Base-by-base conservation (phyloP, 2,329 filamentous ascomycete genomes). In the Sporothrix mexicana region DNA sequence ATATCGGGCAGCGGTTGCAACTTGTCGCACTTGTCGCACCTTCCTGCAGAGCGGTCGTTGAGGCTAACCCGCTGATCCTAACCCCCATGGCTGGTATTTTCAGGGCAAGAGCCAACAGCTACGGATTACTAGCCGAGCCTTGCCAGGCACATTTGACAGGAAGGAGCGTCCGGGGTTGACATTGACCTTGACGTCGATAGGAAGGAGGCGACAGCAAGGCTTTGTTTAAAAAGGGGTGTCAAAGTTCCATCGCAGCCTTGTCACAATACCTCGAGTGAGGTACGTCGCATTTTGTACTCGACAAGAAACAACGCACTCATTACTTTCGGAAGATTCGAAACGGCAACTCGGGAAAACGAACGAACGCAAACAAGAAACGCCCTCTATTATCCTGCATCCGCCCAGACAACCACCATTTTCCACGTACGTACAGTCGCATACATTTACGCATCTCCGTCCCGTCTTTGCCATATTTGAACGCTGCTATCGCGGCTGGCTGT, bases 81-180 rank as follows among this genome's bases (percentile, higher is more conserved):
- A 20, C 66, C 23, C 30, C 43, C 25, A 25, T 53, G 15, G 66
- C 25, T 51, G 66, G 25, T 43, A 30, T 25, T 15, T 41, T 23
- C 66, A 53, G 47, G 66, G 66, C 66, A 69, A 51, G 66, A 55
- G 47, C 51, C 10, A 41, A 47, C n/a, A 57, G 36, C 51, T 55
- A 25, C 30, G 30, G n/a, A 9, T 10, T 17, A 20, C 51, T 59
- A 47, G 36, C 69, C 36, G 69, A 70, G 69, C 69, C 69, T 70
- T 70, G 69, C 69, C 69, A 61, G 67, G 67, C 67, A 23, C 23
- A 41, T 17, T 36, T 66, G 41, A 49, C 15, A 41, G 64, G 45
- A n/a, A 68, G 66, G 66, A 53, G 47, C 59, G 36, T 23, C 10
- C 17, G 59, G 20, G 61, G 61, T 23, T 45, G 61, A 15, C 9